phyloP scores from a whole-genome alignment of 2,329 filamentous ascomycete genomes.

The Dactylellina parvicollis region DNA sequence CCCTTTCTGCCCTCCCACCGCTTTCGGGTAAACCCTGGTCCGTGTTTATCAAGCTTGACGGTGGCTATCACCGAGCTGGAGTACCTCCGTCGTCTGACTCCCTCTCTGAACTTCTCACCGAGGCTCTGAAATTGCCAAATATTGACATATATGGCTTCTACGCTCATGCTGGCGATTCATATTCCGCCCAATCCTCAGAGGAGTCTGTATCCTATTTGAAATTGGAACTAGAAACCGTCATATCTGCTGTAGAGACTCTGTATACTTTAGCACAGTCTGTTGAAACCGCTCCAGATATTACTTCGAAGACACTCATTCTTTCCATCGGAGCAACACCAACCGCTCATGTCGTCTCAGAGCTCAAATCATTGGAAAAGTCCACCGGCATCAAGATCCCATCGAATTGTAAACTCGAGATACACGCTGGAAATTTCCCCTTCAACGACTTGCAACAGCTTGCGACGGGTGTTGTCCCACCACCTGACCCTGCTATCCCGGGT shows the following conservation, averaged over 20 bases:
- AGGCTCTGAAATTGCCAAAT: constrained; percentile 56
- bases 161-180: constrained; percentile 77
- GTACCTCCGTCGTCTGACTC: constrained; percentile 63
- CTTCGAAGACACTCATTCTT: constrained; percentile 63
- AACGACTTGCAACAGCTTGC: constrained; percentile 83
- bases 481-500: constrained; percentile 61
- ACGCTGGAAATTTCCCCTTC: constrained; percentile 79
- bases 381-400: constrained; percentile 41
- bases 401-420: constrained; percentile 71
- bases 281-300: constrained; percentile 13
- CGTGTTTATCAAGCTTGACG: constrained; percentile 78
- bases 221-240: constrained; percentile 69
- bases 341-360: constrained; percentile 60
- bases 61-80: constrained; percentile 77
- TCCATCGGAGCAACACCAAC: constrained; percentile 83
- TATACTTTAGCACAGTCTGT: constrained; percentile 59
- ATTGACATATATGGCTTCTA: constrained; percentile 72
- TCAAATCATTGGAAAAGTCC: constrained; percentile 59
- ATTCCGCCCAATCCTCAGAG: constrained; percentile 67
- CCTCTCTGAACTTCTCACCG: constrained; percentile 57
- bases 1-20: constrained; percentile 58
- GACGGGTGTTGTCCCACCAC: constrained; percentile 69
- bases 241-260: constrained; percentile 62
- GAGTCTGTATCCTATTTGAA: constrained; percentile 71
- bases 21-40: constrained; percentile 66